These are phyloP conservation scores for Hygrophorus russula DNA, from an alignment of 768 basidiomycete species.

Conservation along the genomic window DNA sequence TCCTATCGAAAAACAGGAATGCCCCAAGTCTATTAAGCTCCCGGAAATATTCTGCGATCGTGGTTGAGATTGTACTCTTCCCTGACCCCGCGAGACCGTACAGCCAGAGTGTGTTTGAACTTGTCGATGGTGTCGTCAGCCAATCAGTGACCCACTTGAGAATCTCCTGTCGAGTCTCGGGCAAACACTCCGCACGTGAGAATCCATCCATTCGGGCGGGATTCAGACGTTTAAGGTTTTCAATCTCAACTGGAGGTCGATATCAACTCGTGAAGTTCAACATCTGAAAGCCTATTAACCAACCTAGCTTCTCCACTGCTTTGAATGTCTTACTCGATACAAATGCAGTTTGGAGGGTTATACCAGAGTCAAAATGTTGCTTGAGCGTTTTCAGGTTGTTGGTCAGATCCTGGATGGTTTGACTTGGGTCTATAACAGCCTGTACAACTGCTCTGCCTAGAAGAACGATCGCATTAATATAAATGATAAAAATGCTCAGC, in stretches of 20 bases:
- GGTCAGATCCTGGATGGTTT: no score
- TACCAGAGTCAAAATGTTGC: no score
- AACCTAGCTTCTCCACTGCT: not conserved
- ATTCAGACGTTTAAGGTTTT: not conserved
- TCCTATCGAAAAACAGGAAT: no score
- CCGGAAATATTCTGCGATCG: no score
- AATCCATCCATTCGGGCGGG: slow-evolving; percentile 1
- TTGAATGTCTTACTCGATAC: no score
- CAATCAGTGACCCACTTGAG: slow-evolving; percentile 6
- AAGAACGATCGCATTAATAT: not conserved
- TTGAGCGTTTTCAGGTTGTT: no score
- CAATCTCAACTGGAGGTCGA: no score
- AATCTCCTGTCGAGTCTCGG: slow-evolving; percentile 6
- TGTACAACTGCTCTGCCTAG: not conserved
- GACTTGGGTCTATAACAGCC: not conserved
- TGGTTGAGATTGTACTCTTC: no score
- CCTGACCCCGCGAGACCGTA: no score
- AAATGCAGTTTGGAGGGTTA: no score
- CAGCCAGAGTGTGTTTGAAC: slow-evolving; percentile 9
- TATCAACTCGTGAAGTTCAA: not conserved
- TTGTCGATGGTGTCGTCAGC: slow-evolving; percentile 3
- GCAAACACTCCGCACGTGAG: slow-evolving; percentile 6
- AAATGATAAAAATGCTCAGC: slow-evolving; percentile 6
- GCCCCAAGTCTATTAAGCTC: no score
- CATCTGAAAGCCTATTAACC: no score